Evolutionary conservation across 78 protist species (phyloP).

Genomic region (Pigoraptor vietnamica): DNA sequence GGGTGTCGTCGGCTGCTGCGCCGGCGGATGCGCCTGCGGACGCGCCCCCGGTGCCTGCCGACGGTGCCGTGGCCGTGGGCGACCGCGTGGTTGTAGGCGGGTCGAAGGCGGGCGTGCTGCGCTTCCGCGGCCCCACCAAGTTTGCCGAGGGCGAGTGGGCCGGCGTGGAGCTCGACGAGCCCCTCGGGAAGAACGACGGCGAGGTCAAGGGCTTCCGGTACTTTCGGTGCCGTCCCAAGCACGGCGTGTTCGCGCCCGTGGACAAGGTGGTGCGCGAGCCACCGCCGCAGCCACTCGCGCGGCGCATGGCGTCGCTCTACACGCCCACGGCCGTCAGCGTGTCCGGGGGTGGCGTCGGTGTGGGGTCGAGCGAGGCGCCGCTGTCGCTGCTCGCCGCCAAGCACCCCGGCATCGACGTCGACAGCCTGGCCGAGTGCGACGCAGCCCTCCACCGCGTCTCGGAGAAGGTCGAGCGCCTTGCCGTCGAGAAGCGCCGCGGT

Average conservation of each 20-base stretch:
- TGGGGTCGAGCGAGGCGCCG: not conserved
- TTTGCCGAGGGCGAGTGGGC: conserved; percentile 41
- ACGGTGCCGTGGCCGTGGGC: not conserved
- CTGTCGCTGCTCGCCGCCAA: not conserved
- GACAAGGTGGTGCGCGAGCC: not conserved
- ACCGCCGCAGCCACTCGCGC: not conserved
- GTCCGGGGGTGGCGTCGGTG: not conserved
- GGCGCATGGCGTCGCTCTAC: not conserved
- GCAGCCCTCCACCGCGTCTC: not conserved
- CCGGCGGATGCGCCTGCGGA: not conserved
- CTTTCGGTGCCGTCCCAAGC: conserved; percentile 23
- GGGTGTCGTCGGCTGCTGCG: too few relatives aligned
- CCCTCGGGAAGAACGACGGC: conserved; percentile 62
- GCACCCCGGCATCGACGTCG: not conserved
- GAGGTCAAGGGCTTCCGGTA: conserved; percentile 15
- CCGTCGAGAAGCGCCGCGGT: not conserved
- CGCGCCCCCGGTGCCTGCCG: not conserved
- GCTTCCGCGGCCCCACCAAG: conserved; percentile 14
- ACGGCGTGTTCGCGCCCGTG: conserved; percentile 37
- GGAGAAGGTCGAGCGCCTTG: not conserved
- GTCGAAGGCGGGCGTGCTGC: not conserved
- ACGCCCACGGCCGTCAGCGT: not conserved
- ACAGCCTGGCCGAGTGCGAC: not conserved
- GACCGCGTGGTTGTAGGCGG: not conserved
- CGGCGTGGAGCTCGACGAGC: conserved; percentile 59